Base-by-base conservation (phyloP, 2,329 filamentous ascomycete species). In the Fusarium sp. region DNA sequence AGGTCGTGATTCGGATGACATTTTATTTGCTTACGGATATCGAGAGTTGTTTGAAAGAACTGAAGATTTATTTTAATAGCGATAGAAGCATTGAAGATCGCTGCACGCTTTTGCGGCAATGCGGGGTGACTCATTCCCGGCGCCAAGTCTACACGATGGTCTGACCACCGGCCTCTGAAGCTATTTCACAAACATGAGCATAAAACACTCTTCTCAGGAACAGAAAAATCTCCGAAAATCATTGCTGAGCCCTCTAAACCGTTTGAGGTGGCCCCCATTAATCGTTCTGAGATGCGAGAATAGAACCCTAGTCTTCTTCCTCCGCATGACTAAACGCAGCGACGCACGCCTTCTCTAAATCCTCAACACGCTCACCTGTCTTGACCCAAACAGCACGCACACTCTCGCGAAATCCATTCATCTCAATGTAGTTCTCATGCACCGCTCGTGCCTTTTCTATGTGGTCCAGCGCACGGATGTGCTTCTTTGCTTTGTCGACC, bases 31-130 rank as follows among this genome's bases (percentile, higher is more conserved):
- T 4, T 15, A 2, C 1, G 14, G 18, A 16, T 23, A 7, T 2
- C 0, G 8, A 19, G 8, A 29, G 19, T 5, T 1, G 10, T 1
- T 2, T n/a, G 4, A 4, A 4, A n/a, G 25, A 33, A 16, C 15
- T 19, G 3, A n/a, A 10, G 5, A 1, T 31, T 12, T 7, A 27
- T 25, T 21, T 21, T 2, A 5, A 18, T 31, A 7, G 21, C 29
- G 5, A 21, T 16, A 21, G 23, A 7, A 27, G 12, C 6, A 42
- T 23, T 33, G 10, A 49, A 33, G 15, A 18, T 10, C 10, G 21
- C 15, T 23, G 15, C n/a, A 23, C 6, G 1, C 7, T 5, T 10
- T 10, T 23, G 10, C 7, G 15, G 10, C 4, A 9, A 21, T 29
- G 39, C 29, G 54, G 29, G 31, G 31, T 48, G 41, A 57, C 31